These are phyloP conservation scores for Annulohypoxylon nitens DNA, from an alignment of 495 filamentous ascomycete genomes.

Conservation along the genomic window DNA sequence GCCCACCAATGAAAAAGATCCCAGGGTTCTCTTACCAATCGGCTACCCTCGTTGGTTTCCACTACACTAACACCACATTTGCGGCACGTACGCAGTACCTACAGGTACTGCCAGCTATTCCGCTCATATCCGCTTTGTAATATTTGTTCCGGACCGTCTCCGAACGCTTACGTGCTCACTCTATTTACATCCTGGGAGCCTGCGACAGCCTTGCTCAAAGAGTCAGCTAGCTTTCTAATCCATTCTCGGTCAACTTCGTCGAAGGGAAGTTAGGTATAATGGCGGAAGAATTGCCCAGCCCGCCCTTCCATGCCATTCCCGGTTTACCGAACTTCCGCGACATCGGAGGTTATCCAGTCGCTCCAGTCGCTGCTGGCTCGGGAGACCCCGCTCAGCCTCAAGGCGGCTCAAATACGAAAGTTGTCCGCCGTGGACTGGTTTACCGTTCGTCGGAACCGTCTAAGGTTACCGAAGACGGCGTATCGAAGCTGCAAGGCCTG, in stretches of 20 bases:
- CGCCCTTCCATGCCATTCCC: constrained; percentile 66
- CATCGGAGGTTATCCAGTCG: constrained; percentile 66
- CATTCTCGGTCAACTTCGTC: constrained; percentile 14
- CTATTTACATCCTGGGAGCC: constrained; percentile 1
- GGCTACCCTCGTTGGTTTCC: not conserved
- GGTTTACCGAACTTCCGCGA: constrained; percentile 73
- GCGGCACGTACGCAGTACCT: not conserved
- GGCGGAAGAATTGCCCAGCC: constrained; percentile 50
- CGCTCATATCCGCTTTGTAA: constrained; percentile 4
- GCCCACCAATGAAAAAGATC: constrained; percentile 4
- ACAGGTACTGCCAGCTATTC: not conserved
- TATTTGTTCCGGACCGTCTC: constrained; percentile 11
- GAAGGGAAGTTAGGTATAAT: constrained; percentile 14
- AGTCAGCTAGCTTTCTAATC: not conserved
- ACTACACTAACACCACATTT: not conserved
- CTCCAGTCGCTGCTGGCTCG: constrained; percentile 49
- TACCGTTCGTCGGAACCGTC: constrained; percentile 72
- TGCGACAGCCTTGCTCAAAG: constrained; percentile 8
- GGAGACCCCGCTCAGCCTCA: constrained; percentile 20
- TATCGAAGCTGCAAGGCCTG: constrained; percentile 63
- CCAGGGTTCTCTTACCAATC: constrained; percentile 2
- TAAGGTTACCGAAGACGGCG: constrained; percentile 64
- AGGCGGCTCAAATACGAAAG: constrained; percentile 44
- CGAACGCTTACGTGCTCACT: constrained; percentile 35
- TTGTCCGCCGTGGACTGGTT: constrained; percentile 62